Evolutionary conservation across 1,284 basidiomycete genomes (phyloP).

Genomic region (Austroboletus novae-zelandiae): DNA sequence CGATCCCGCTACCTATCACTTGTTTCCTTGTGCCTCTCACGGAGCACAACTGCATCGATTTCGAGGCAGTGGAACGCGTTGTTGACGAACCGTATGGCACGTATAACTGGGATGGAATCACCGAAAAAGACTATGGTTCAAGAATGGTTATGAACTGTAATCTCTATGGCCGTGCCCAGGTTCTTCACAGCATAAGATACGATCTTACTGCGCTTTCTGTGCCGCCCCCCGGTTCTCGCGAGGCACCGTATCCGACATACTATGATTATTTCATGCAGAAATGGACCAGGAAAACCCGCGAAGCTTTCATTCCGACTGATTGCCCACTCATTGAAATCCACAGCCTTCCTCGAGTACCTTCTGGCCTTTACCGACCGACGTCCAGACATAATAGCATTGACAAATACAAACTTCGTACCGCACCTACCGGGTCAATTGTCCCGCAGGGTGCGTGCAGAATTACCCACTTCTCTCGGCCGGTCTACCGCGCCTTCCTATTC

Average conservation of each 20-base stretch:
- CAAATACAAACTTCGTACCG: constrained; percentile 21
- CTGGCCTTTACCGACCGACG: constrained; percentile 43
- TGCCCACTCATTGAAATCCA: constrained; percentile 60
- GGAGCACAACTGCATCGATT: constrained; percentile 50
- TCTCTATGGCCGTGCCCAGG: constrained; percentile 52
- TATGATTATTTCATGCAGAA: constrained; percentile 55
- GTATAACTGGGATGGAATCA: constrained; percentile 52
- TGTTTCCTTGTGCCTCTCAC: constrained; percentile 65
- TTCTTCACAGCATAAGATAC: constrained; percentile 54
- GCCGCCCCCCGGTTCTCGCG: constrained; percentile 49
- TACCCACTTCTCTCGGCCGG: constrained; percentile 45
- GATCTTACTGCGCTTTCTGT: constrained; percentile 64
- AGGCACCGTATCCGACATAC: constrained; percentile 50
- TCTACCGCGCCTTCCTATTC: constrained; percentile 51
- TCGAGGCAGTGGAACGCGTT: constrained; percentile 48
- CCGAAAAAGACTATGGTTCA: constrained; percentile 43
- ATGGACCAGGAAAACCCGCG: constrained; percentile 49
- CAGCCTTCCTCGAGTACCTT: constrained; percentile 40
- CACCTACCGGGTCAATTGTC: constrained; percentile 40
- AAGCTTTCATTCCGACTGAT: constrained; percentile 44
- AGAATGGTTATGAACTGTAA: constrained; percentile 54
- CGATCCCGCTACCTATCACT: constrained; percentile 47
- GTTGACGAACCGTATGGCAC: constrained; percentile 48
- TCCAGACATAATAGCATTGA: constrained; percentile 21
- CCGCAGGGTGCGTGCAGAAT: constrained; percentile 55